A percentile compares a stretch with the other conserved stretches of the same genome.
phyloP scores from a whole-genome alignment of 805 yeast genomes.

The Metschnikowia lachancei region DNA sequence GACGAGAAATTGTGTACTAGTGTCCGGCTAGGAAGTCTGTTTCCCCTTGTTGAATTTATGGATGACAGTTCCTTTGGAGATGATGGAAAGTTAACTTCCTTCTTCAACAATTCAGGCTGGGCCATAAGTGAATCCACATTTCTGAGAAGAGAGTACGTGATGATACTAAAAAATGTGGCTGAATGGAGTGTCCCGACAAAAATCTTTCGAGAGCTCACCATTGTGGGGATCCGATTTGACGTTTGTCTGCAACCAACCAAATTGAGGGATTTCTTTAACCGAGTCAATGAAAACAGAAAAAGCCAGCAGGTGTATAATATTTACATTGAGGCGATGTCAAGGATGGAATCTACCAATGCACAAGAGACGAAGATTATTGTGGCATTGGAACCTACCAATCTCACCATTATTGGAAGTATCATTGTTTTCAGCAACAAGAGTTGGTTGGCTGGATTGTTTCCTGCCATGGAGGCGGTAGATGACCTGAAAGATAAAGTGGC shows the following conservation, averaged over 20 bases:
- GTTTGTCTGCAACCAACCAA: slow-evolving; percentile 46
- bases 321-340: slow-evolving; percentile 38
- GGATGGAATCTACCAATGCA: slow-evolving; percentile 26
- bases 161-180: slow-evolving; percentile 42
- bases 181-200: slow-evolving; percentile 55
- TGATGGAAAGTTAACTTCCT: slow-evolving; percentile 26
- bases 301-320: slow-evolving; percentile 27
- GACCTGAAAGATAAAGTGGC: slow-evolving; percentile 13
- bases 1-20: slow-evolving; percentile 41
- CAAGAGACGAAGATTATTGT: slow-evolving; percentile 46
- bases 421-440: slow-evolving; percentile 48
- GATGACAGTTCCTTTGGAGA: slow-evolving; percentile 23
- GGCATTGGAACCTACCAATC: slow-evolving; percentile 53
- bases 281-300: slow-evolving; percentile 16
- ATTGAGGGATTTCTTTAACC: slow-evolving; percentile 39
- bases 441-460: slow-evolving; percentile 46
- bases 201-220: slow-evolving; percentile 52
- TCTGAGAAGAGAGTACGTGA: slow-evolving; percentile 28
- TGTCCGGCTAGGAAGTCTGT: slow-evolving; percentile 43
- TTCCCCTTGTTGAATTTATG: slow-evolving; percentile 46
- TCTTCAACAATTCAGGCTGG: slow-evolving; percentile 45
- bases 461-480: slow-evolving; percentile 46
- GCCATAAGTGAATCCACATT: slow-evolving; percentile 19
- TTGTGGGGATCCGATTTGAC: slow-evolving; percentile 57
- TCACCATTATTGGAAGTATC: slow-evolving; percentile 51